Evolutionary conservation across 208 protist genomes (phyloP).

Genomic region (Angomonas desouzai): DNA sequence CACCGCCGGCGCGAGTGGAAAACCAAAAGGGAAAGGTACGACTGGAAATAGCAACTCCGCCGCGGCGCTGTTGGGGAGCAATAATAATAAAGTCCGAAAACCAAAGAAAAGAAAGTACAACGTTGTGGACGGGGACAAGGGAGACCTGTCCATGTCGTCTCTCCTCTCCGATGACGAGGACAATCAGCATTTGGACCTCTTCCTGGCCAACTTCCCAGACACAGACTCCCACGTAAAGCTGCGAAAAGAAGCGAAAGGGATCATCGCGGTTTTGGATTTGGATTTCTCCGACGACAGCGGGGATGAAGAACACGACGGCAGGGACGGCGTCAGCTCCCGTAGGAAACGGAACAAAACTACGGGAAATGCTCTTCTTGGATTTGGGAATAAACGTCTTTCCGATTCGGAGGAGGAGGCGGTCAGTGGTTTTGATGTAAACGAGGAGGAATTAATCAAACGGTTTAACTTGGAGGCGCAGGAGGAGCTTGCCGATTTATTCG

Average conservation of each 20-base stretch:
- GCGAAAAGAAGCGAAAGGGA: conserved; percentile 47
- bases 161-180: conserved; percentile 21
- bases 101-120: conserved; percentile 2
- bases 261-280: conserved; percentile 36
- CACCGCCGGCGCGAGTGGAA: background rate
- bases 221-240: conserved; percentile 57
- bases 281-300: background rate
- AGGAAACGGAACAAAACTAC: background rate
- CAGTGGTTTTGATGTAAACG: conserved; percentile 39
- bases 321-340: background rate
- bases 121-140: background rate
- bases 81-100: background rate
- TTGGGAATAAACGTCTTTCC: background rate
- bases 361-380: background rate
- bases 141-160: background rate
- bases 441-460: conserved; percentile 32
- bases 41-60: too few relatives aligned
- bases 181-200: conserved; percentile 35
- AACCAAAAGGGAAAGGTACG: background rate
- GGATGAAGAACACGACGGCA: conserved; percentile 3
- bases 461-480: conserved; percentile 61
- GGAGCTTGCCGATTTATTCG: conserved; percentile 49
- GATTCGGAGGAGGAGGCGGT: conserved; percentile 18
- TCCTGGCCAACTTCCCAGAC: conserved; percentile 64
- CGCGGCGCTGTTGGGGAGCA: too few relatives aligned